A percentile compares a stretch with the other conserved stretches of the same genome.
These are phyloP conservation scores for Alternaria metachromatica DNA, from an alignment of 2,329 filamentous ascomycete species.

Conservation along the genomic window DNA sequence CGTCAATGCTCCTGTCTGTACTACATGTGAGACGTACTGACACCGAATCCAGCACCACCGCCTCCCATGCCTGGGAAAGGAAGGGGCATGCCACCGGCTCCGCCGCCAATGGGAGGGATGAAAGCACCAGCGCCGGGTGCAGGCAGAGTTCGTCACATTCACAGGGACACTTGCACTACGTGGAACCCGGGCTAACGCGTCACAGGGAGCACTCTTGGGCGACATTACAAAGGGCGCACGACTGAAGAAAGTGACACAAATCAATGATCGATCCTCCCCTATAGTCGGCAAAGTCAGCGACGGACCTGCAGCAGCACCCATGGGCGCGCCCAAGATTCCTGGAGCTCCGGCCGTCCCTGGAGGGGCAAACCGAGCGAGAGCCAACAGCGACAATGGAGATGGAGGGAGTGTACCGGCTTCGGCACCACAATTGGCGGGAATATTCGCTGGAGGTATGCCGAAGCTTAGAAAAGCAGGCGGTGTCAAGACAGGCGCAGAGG, in stretches of 20 bases:
- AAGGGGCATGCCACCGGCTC: constrained; percentile 45
- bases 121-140: constrained; percentile 42
- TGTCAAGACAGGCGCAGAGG: constrained; percentile 63
- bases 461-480: constrained; percentile 89
- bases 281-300: constrained; percentile 64
- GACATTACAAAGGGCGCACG: constrained; percentile 84
- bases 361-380: constrained; percentile 65
- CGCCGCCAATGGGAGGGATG: constrained; percentile 46
- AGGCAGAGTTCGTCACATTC: constrained; percentile 40
- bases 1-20: neutral
- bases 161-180: neutral
- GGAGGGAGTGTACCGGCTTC: constrained; percentile 35
- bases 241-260: constrained; percentile 80
- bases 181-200: constrained; percentile 33
- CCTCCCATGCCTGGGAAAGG: constrained; percentile 49
- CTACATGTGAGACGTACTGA: constrained; percentile 20
- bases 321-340: constrained; percentile 83
- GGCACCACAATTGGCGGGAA: constrained; percentile 79
- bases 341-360: constrained; percentile 74
- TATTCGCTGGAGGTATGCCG: constrained; percentile 95
- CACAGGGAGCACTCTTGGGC: constrained; percentile 80
- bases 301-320: constrained; percentile 64
- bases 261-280: constrained; percentile 92
- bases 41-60: constrained; percentile 25
- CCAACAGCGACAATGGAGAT: constrained; percentile 76